Base-by-base conservation (phyloP, 768 basidiomycete species). In the Suillus occidentalis region DNA sequence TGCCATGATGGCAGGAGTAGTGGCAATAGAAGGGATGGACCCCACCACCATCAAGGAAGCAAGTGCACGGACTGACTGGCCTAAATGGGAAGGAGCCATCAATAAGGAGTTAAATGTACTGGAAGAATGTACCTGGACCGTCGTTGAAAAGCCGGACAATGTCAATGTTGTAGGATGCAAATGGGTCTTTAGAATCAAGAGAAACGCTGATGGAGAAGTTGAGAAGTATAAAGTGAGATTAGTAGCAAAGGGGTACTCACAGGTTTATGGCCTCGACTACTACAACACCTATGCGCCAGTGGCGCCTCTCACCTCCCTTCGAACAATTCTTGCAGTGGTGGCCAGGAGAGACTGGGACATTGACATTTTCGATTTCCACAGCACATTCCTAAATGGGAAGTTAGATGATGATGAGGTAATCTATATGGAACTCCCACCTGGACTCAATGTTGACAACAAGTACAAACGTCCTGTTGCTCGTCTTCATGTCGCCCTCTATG, bases 91-190 rank as follows among this genome's bases (percentile, higher is more conserved):
- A 28, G 59, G 42, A 2, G 71, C 71, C 0, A 70, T 73, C 53
- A 34, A 66, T 1, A 37, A 64, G 34, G 74, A 77, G 61, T 53
- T 75, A 2, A 62, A 63, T 1, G 47, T 62, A 8, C 4, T 39
- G 4, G 7, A 61, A 14, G 64, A 56, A 7, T 69, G 69, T 1
- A 81, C 74, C 1, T 82, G 77, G 75, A 63, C 64, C 0, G n/a
- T 75, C 3, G 73, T 72, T 0, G 45, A 65, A 4, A 50, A 67
- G 25, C 80, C 80, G 7, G 42, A 6, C 1, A 42, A 42, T 6
- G 42, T 18, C 16, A 42, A 42, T 2, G 4, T 39, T 2, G 13
- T 39, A 0, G 39, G 39, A 14, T 39, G 39, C 12, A 39, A 39
- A 10, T 39, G 39, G 39, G 39, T 39, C 1, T 39, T 39, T 13